phyloP scores from a whole-genome alignment of 2,329 filamentous ascomycete species.

The Fusarium subtropicale region DNA sequence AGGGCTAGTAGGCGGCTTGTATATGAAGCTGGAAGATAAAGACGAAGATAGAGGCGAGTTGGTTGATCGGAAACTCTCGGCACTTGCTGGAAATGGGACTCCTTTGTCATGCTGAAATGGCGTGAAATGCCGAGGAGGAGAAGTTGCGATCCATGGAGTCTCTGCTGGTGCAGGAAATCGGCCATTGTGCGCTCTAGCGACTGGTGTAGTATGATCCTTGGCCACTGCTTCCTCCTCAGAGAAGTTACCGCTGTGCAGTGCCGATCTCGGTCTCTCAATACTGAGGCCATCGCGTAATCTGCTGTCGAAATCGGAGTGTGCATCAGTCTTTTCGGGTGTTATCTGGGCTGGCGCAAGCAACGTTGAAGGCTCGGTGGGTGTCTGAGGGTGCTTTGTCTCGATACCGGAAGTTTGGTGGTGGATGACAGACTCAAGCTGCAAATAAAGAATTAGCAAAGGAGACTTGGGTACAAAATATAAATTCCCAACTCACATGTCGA shows the following conservation, averaged over 20 bases:
- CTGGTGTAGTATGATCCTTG: slow-evolving; percentile 16
- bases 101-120: slow-evolving; percentile 59
- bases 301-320: slow-evolving; percentile 48
- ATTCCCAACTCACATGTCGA: slow-evolving; percentile 65
- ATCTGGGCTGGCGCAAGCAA: slow-evolving; percentile 62
- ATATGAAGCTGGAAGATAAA: slow-evolving; percentile 81
- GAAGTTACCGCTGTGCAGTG: slow-evolving; percentile 75
- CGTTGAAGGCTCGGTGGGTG: slow-evolving; percentile 53
- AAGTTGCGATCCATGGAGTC: slow-evolving; percentile 64
- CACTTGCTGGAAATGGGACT: slow-evolving; percentile 48
- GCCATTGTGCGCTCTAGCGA: slow-evolving; percentile 4
- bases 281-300: slow-evolving; percentile 66
- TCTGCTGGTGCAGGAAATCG: slow-evolving; percentile 38
- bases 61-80: slow-evolving; percentile 56
- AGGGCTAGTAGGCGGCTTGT: slow-evolving; percentile 91
- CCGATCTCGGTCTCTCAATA: slow-evolving; percentile 86
- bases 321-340: slow-evolving; percentile 53
- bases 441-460: slow-evolving; percentile 20
- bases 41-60: slow-evolving; percentile 77
- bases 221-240: slow-evolving; percentile 55
- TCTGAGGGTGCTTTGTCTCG: slow-evolving; percentile 44
- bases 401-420: slow-evolving; percentile 39
- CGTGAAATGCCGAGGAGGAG: slow-evolving; percentile 65
- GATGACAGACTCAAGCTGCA: slow-evolving; percentile 55
- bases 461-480: background rate